These are phyloP conservation scores for Acacia confusa DNA, from an alignment of 306 rosid species.

Conservation along the genomic window DNA sequence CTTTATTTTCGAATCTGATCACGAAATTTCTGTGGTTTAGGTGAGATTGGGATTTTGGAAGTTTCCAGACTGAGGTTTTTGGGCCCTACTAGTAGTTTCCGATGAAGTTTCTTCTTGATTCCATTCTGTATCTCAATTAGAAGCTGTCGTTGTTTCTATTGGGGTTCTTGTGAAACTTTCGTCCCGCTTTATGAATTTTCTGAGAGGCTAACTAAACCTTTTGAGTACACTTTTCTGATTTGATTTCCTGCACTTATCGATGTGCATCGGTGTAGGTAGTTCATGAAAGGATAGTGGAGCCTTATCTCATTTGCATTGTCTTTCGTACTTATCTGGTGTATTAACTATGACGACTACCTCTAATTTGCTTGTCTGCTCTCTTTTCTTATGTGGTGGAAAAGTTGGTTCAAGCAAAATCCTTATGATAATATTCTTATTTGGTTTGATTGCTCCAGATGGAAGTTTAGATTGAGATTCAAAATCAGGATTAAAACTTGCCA, in stretches of 20 bases:
- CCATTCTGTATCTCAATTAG: not conserved
- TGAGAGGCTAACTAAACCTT: not conserved
- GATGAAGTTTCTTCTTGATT: slow-evolving; percentile 26
- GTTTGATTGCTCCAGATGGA: slow-evolving; percentile 23
- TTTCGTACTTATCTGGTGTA: not conserved
- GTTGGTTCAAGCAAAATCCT: not conserved
- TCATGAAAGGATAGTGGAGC: not conserved
- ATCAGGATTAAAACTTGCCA: slow-evolving; percentile 33
- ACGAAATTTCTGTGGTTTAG: not conserved
- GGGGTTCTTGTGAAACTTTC: slow-evolving; percentile 20
- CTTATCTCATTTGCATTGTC: not conserved
- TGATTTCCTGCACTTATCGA: slow-evolving; percentile 9
- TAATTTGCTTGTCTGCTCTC: not conserved
- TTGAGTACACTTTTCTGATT: not conserved
- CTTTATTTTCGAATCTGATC: not conserved
- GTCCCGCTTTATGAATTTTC: not conserved
- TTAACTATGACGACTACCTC: not conserved
- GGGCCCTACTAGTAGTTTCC: slow-evolving; percentile 20
- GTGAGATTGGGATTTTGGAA: slow-evolving; percentile 21
- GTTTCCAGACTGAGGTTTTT: slow-evolving; percentile 30
- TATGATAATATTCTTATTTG: slow-evolving; percentile 14
- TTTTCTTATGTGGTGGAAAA: not conserved
- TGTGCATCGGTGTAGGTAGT: slow-evolving; percentile 5
- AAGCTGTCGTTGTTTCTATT: slow-evolving; percentile 28
- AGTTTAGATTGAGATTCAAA: slow-evolving; percentile 30